Conservation (phyloP, 352 stramenopile genomes). For the Globisporangium cylindrosporum region DNA sequence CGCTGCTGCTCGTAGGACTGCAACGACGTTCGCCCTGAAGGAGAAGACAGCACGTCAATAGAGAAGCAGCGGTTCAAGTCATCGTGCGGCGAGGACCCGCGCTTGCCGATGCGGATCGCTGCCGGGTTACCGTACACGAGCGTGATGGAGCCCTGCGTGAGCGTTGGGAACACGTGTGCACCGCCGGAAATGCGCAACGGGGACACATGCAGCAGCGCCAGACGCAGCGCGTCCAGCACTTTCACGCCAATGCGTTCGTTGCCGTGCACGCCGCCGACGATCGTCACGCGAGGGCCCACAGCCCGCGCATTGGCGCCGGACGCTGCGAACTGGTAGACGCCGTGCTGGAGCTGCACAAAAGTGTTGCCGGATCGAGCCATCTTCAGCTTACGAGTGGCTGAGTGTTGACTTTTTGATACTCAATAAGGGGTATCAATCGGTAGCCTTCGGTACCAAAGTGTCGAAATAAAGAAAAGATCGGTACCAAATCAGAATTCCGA, state of each 20-base stretch:
- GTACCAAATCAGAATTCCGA: neutral
- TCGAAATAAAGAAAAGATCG: too few relatives aligned
- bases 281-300: conserved; percentile 42
- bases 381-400: conserved; percentile 5
- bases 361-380: conserved; percentile 33
- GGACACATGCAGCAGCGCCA: conserved; percentile 33
- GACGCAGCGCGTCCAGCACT: conserved; percentile 57
- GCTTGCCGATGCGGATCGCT: conserved; percentile 48
- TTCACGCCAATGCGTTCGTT: conserved; percentile 72
- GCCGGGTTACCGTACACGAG: conserved; percentile 65
- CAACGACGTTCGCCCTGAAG: neutral
- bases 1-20: conserved; percentile 48
- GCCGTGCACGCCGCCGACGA: conserved; percentile 68
- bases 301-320: conserved; percentile 7
- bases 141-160: conserved; percentile 43
- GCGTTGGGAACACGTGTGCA: conserved; percentile 19
- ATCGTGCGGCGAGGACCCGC: conserved; percentile 43
- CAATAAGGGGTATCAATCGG: too few relatives aligned
- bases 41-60: conserved; percentile 24
- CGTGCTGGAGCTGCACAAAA: conserved; percentile 35
- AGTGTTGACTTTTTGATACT: conserved; percentile 11
- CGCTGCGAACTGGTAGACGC: conserved; percentile 45
- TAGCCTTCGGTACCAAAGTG: neutral
- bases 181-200: conserved; percentile 18
- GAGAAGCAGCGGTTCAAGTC: conserved; percentile 77